Conservation (phyloP, 768 basidiomycete genomes). For the Coprinellus aureogranulatus region DNA sequence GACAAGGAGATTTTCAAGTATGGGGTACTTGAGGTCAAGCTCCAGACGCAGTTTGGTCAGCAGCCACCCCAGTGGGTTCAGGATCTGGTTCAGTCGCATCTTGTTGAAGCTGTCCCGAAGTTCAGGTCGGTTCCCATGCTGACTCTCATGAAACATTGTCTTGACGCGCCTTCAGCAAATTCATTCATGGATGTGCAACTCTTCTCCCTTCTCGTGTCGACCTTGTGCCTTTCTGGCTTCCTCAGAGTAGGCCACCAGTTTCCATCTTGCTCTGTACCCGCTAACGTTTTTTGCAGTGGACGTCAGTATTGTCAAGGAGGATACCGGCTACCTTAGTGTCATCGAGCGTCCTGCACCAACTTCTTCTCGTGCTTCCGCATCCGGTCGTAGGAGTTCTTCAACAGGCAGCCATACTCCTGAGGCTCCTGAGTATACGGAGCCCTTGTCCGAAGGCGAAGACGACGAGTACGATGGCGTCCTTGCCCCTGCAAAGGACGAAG, state of each 20-base stretch:
- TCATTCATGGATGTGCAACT: constrained; percentile 95
- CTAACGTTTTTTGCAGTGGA: constrained; percentile 60
- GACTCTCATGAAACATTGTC: not conserved
- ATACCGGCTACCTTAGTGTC: constrained; percentile 67
- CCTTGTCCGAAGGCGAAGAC: constrained; percentile 92
- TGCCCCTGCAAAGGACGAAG: constrained; percentile 76
- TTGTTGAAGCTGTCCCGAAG: constrained; percentile 97
- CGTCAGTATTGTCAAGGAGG: constrained; percentile 90
- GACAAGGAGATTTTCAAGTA: constrained; percentile 97
- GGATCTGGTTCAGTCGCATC: constrained; percentile 91
- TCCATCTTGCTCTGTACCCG: constrained; percentile 1
- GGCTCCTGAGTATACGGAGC: constrained; percentile 65
- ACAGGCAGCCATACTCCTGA: constrained; percentile 15
- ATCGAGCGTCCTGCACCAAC: constrained; percentile 89
- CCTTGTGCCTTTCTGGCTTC: constrained; percentile 97
- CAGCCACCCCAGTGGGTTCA: constrained; percentile 95
- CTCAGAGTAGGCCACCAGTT: constrained; percentile 66
- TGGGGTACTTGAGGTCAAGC: constrained; percentile 94
- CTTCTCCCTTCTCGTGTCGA: constrained; percentile 90
- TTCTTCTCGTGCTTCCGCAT: constrained; percentile 39
- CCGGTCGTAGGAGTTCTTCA: constrained; percentile 20
- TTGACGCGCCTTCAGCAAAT: constrained; percentile 56
- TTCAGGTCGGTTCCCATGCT: constrained; percentile 63
- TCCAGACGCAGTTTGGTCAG: constrained; percentile 94
- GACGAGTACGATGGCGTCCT: constrained; percentile 59